These are phyloP conservation scores for Phytopythium helicoides DNA, from an alignment of 352 stramenopile species.

Conservation along the genomic window DNA sequence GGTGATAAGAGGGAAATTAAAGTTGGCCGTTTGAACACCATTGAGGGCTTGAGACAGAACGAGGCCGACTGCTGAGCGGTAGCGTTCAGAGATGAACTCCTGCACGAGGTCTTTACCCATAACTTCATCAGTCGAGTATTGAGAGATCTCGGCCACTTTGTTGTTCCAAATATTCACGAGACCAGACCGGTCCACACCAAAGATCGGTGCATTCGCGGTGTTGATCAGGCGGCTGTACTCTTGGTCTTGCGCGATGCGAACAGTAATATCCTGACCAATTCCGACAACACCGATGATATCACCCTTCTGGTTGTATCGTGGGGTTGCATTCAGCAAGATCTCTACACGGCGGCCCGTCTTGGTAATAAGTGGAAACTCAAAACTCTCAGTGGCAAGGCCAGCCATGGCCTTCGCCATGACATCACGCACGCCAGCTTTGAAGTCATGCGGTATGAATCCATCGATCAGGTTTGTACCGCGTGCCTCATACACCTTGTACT, in stretches of 20 bases:
- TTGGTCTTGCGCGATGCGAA: slow-evolving; percentile 84
- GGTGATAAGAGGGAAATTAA: slow-evolving; percentile 82
- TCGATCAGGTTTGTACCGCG: slow-evolving; percentile 86
- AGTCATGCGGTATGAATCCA: slow-evolving; percentile 86
- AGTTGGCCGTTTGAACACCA: slow-evolving; percentile 77
- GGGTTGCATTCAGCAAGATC: slow-evolving; percentile 82
- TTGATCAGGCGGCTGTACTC: slow-evolving; percentile 87
- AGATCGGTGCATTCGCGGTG: slow-evolving; percentile 87
- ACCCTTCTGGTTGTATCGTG: slow-evolving; percentile 76
- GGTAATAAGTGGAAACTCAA: slow-evolving; percentile 87
- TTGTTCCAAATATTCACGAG: slow-evolving; percentile 91
- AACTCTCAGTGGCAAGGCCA: slow-evolving; percentile 74
- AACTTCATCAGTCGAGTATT: slow-evolving; percentile 86
- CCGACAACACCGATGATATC: slow-evolving; percentile 80
- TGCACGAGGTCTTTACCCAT: slow-evolving; percentile 87
- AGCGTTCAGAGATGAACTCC: slow-evolving; percentile 85
- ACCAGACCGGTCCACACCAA: slow-evolving; percentile 75
- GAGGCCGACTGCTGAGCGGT: slow-evolving; percentile 52
- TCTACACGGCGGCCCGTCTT: slow-evolving; percentile 72
- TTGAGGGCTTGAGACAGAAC: slow-evolving; percentile 72
- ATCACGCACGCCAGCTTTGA: slow-evolving; percentile 48
- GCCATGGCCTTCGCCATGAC: slow-evolving; percentile 66
- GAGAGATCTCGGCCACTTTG: slow-evolving; percentile 87
- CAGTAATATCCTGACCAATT: slow-evolving; percentile 83
- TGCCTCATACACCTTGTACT: slow-evolving; percentile 89